phyloP scores from a whole-genome alignment of 768 basidiomycete species.

The Lactarius sp. region DNA sequence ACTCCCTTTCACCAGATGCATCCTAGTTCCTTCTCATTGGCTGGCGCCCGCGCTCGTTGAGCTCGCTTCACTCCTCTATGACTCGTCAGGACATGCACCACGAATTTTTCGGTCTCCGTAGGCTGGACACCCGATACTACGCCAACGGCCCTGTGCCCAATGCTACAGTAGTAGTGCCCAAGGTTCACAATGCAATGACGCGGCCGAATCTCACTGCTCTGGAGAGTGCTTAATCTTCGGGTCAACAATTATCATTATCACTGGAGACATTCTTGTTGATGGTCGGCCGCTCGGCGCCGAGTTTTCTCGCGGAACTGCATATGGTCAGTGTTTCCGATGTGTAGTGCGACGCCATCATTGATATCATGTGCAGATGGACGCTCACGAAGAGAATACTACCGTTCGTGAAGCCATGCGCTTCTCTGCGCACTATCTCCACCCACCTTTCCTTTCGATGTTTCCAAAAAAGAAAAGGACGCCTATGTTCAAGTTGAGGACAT shows the following conservation, averaged over 20 bases:
- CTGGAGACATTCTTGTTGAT: conserved; percentile 62
- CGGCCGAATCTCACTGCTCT: no score
- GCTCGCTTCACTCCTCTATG: neutral
- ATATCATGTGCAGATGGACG: conserved; percentile 54
- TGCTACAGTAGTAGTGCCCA: no score
- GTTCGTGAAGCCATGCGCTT: conserved; percentile 84
- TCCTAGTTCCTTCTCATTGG: no score
- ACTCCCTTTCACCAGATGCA: no score
- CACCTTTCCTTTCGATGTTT: conserved; percentile 51
- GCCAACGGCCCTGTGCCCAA: no score
- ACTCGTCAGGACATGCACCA: neutral
- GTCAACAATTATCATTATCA: conserved; percentile 36
- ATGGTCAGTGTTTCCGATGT: conserved; percentile 33
- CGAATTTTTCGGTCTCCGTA: no score
- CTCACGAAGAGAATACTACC: conserved; percentile 77
- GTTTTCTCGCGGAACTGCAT: conserved; percentile 67
- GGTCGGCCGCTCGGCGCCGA: conserved; percentile 55
- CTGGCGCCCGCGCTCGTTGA: no score
- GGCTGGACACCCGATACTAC: no score
- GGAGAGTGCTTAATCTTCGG: no score
- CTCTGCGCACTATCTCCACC: conserved; percentile 73
- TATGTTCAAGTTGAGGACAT: conserved; percentile 68
- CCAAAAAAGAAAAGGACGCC: conserved; percentile 68
- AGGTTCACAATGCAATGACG: no score
- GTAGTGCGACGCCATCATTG: conserved; percentile 28